phyloP scores from a whole-genome alignment of 257 asterid genomes.

The Linaria vulgaris region DNA sequence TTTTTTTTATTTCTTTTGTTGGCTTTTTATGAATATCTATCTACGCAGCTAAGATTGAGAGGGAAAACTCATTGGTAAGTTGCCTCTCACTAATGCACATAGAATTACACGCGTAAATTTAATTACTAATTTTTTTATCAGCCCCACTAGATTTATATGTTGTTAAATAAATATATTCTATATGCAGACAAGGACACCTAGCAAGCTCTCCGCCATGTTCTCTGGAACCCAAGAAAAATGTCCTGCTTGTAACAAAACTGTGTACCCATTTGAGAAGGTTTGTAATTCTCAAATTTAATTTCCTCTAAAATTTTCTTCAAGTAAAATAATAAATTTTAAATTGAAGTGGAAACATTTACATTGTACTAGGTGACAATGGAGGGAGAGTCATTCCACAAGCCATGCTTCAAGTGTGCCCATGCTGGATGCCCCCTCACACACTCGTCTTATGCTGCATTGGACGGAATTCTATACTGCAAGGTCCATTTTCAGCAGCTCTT shows the following conservation, averaged over 20 bases:
- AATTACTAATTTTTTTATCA: too few relatives aligned
- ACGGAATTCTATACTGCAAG: constrained; percentile 61
- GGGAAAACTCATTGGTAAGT: constrained; percentile 44
- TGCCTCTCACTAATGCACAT: too few relatives aligned
- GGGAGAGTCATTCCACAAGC: constrained; percentile 62
- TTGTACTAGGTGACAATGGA: constrained; percentile 72
- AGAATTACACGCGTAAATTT: too few relatives aligned
- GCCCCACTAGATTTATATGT: too few relatives aligned
- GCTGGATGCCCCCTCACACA: constrained; percentile 66
- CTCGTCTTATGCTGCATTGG: constrained; percentile 56
- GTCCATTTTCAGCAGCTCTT: constrained; percentile 64
- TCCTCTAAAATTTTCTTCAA: too few relatives aligned
- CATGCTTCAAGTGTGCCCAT: constrained; percentile 67
- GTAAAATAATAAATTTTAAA: too few relatives aligned
- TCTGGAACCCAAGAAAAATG: constrained; percentile 82
- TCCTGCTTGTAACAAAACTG: constrained; percentile 68
- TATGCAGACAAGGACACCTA: constrained; percentile 58
- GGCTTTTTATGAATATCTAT: constrained; percentile 6
- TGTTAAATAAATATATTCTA: not conserved
- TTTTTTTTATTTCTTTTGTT: too few relatives aligned
- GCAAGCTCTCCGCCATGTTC: constrained; percentile 72
- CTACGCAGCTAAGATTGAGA: constrained; percentile 47
- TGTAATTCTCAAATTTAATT: not conserved
- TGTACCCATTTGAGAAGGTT: constrained; percentile 81
- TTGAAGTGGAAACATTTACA: too few relatives aligned